phyloP scores from a whole-genome alignment of 441 rosid species.

The Corymbia calophylla region DNA sequence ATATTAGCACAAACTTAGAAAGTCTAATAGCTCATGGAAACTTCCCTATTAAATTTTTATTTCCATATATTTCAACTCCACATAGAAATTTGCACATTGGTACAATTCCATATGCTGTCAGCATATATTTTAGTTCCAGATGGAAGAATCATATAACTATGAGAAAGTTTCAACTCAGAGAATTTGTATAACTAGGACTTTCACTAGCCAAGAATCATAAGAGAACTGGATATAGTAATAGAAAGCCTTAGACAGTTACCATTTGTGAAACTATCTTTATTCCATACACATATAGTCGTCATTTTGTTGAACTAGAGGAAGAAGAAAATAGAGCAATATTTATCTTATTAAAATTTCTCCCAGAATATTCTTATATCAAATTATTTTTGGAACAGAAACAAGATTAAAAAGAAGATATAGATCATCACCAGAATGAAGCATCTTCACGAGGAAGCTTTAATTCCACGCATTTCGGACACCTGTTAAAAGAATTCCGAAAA shows the following conservation, averaged over 20 bases:
- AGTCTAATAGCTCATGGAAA: neutral
- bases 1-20: neutral
- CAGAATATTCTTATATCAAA: neutral
- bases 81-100: neutral
- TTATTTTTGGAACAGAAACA: neutral
- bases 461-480: conserved; percentile 92
- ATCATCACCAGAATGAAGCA: conserved; percentile 77
- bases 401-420: neutral
- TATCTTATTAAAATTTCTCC: neutral
- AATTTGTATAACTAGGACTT: neutral
- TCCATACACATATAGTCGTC: neutral
- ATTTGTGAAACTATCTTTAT: neutral
- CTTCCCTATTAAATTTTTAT: neutral
- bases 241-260: neutral
- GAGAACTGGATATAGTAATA: neutral
- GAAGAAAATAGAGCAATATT: neutral
- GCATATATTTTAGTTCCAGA: neutral
- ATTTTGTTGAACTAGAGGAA: neutral
- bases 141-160: neutral
- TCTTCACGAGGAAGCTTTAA: conserved; percentile 93
- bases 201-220: neutral
- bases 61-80: neutral
- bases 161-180: neutral
- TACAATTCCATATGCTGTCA: neutral
- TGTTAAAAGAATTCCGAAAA: conserved; percentile 8